phyloP scores from a whole-genome alignment of 768 basidiomycete genomes.

The Leccinum obscurum region DNA sequence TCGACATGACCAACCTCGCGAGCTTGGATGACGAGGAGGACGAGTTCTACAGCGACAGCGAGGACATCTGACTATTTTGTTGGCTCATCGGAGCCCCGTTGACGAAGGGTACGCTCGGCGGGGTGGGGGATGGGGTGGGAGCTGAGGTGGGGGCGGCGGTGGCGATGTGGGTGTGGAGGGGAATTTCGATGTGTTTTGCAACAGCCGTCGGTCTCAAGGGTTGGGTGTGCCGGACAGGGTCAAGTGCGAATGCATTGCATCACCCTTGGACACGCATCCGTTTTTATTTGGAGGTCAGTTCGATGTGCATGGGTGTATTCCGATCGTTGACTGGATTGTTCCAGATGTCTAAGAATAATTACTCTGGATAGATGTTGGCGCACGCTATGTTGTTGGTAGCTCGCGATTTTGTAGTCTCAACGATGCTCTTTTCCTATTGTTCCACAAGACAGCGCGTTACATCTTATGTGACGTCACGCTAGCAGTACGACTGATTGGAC shows the following conservation, averaged over 20 bases:
- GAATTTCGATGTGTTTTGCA: slow-evolving; percentile 9
- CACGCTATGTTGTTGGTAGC: slow-evolving; percentile 21
- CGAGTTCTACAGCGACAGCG: slow-evolving; percentile 78
- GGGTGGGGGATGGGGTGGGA: slow-evolving; percentile 43
- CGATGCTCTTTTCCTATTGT: slow-evolving; percentile 24
- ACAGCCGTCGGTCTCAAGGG: slow-evolving; percentile 2
- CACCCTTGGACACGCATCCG: slow-evolving; percentile 11
- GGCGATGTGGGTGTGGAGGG: slow-evolving; percentile 6
- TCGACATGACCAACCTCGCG: slow-evolving; percentile 85
- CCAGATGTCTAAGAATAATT: slow-evolving; percentile 11
- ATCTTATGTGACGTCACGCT: slow-evolving; percentile 36
- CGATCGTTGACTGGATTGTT: slow-evolving; percentile 6
- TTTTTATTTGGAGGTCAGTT: slow-evolving; percentile 24
- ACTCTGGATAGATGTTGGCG: slow-evolving; percentile 18
- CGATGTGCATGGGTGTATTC: background rate
- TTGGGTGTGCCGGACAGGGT: slow-evolving; percentile 10
- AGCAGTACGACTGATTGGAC: slow-evolving; percentile 19
- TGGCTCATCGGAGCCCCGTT: slow-evolving; percentile 83
- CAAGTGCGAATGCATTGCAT: slow-evolving; percentile 8
- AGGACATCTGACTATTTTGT: slow-evolving; percentile 83
- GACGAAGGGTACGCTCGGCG: slow-evolving; percentile 64
- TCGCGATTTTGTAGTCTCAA: slow-evolving; percentile 29
- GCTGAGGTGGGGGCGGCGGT: background rate
- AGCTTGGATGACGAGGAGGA: slow-evolving; percentile 76
- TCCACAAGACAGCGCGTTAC: slow-evolving; percentile 21